phyloP scores from a whole-genome alignment of 768 basidiomycete species.

The Tephrocybe sp. region DNA sequence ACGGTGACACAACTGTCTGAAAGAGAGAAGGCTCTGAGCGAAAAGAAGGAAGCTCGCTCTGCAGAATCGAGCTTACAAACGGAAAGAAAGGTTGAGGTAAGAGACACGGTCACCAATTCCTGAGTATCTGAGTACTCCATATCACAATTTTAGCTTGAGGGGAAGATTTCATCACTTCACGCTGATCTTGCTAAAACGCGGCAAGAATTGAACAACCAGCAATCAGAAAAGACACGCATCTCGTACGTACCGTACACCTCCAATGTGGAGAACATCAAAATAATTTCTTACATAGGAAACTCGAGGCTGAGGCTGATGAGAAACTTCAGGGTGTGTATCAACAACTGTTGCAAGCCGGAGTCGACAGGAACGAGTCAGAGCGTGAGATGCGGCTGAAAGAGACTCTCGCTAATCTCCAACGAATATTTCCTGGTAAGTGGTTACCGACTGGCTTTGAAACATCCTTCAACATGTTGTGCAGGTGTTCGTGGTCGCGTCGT shows the following conservation, averaged over 20 bases:
- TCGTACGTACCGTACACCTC: slow-evolving; percentile 45
- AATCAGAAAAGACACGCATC: slow-evolving; percentile 80
- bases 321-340: slow-evolving; percentile 81
- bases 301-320: slow-evolving; percentile 91
- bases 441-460: not conserved
- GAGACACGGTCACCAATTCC: slow-evolving; percentile 6
- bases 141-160: slow-evolving; percentile 48
- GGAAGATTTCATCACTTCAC: slow-evolving; percentile 55
- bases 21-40: slow-evolving; percentile 63
- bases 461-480: slow-evolving; percentile 25
- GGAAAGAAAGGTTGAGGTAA: slow-evolving; percentile 60
- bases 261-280: not conserved
- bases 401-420: slow-evolving; percentile 77
- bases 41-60: slow-evolving; percentile 53
- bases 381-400: slow-evolving; percentile 84
- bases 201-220: slow-evolving; percentile 82
- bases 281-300: slow-evolving; percentile 53
- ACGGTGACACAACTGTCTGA: slow-evolving; percentile 66
- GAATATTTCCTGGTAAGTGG: slow-evolving; percentile 80
- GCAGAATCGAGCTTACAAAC: slow-evolving; percentile 53
- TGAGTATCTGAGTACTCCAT: not conserved
- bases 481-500: slow-evolving; percentile 92
- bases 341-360: slow-evolving; percentile 87
- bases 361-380: slow-evolving; percentile 86
- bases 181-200: slow-evolving; percentile 63